phyloP scores from a whole-genome alignment of 345 rosid species.

The Rhodamnia argentea region DNA sequence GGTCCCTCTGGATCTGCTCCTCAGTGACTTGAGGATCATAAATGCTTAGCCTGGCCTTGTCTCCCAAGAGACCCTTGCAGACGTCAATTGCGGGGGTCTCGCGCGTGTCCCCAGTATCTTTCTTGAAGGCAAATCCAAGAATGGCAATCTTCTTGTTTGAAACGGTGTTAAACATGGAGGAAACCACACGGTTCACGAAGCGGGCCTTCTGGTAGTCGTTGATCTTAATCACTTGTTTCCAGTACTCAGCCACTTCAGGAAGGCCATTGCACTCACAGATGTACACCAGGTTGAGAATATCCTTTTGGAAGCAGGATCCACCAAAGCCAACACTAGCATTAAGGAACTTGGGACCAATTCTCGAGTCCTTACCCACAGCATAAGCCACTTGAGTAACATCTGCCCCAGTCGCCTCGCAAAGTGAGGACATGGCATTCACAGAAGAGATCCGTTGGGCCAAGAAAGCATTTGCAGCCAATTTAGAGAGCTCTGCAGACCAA shows the following conservation, averaged over 20 bases:
- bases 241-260: slow-evolving; percentile 91
- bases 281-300: slow-evolving; percentile 78
- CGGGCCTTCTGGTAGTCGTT: slow-evolving; percentile 86
- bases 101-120: slow-evolving; percentile 88
- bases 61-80: slow-evolving; percentile 88
- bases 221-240: slow-evolving; percentile 96
- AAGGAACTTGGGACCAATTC: slow-evolving; percentile 89
- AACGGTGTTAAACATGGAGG: slow-evolving; percentile 91
- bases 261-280: slow-evolving; percentile 94
- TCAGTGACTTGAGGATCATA: slow-evolving; percentile 87
- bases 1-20: slow-evolving; percentile 92
- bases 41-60: slow-evolving; percentile 82
- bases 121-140: slow-evolving; percentile 86
- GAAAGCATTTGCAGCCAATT: slow-evolving; percentile 93
- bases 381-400: slow-evolving; percentile 68
- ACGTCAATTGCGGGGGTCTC: slow-evolving; percentile 95
- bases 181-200: slow-evolving; percentile 73
- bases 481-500: slow-evolving; percentile 95
- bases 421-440: slow-evolving; percentile 92
- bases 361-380: slow-evolving; percentile 71
- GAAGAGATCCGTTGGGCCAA: slow-evolving; percentile 91
- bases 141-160: slow-evolving; percentile 77
- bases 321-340: slow-evolving; percentile 92
- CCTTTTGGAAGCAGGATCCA: slow-evolving; percentile 93
- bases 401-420: slow-evolving; percentile 89